phyloP scores from a whole-genome alignment of 202 grass and related monocot genomes.

The Cymbopogon flexuosus region DNA sequence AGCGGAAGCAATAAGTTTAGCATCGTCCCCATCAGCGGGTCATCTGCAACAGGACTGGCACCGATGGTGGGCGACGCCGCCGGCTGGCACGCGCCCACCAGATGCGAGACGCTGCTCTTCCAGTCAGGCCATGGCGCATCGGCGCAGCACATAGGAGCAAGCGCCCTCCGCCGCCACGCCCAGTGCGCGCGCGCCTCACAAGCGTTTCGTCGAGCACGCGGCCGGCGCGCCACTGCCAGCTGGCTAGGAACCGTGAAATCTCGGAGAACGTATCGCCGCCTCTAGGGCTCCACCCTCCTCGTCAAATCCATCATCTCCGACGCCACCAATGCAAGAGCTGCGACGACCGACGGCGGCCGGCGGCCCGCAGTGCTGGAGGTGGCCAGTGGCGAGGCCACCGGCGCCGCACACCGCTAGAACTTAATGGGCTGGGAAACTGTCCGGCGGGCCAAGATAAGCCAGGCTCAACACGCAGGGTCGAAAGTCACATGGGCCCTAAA shows the following conservation, averaged over 20 bases:
- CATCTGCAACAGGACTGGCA: not conserved
- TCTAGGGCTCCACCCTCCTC: constrained; percentile 24
- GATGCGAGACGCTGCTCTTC: not conserved
- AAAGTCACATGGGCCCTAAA: not conserved
- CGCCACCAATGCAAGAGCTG: not conserved
- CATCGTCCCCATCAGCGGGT: not conserved
- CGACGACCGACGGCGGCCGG: not conserved
- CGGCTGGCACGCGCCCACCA: not conserved
- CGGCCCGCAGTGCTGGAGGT: too few relatives aligned
- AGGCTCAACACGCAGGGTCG: not conserved
- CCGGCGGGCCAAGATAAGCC: not conserved
- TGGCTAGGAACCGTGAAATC: not conserved
- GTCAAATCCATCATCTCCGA: constrained; percentile 18
- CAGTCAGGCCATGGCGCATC: not conserved
- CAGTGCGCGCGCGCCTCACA: not conserved
- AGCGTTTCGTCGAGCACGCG: constrained; percentile 22
- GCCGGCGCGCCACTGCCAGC: not conserved
- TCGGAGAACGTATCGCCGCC: constrained; percentile 34
- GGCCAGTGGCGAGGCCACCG: not conserved
- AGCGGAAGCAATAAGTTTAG: not conserved
- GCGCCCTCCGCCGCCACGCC: not conserved
- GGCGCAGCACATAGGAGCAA: not conserved
- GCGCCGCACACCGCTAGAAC: not conserved
- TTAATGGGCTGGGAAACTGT: not conserved
- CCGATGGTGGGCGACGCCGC: not conserved